Conservation (phyloP, 495 filamentous ascomycete genomes). For the Neurospora sp. region DNA sequence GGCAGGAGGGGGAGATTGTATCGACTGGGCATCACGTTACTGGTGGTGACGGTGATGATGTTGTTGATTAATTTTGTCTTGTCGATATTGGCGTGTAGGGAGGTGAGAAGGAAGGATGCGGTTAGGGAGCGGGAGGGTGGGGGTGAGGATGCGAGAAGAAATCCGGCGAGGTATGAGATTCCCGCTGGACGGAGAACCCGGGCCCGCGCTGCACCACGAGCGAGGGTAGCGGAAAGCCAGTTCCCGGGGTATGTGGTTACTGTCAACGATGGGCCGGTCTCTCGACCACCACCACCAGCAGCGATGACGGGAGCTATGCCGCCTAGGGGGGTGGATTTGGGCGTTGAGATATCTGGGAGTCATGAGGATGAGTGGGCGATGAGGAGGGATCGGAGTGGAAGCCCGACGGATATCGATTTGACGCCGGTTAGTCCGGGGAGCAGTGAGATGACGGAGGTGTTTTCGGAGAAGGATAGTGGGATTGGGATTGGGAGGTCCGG, state of each 20-base stretch:
- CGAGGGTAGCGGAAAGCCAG: not conserved
- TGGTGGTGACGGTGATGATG: not conserved
- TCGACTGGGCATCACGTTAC: not conserved
- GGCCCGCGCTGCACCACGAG: not conserved
- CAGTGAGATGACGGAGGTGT: not conserved
- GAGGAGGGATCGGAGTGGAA: not conserved
- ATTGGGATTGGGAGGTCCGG: not conserved
- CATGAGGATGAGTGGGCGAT: not conserved
- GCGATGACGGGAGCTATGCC: not conserved
- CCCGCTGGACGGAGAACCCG: not conserved
- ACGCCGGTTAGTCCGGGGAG: not conserved
- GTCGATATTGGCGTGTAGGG: slow-evolving; percentile 11
- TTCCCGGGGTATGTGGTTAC: not conserved
- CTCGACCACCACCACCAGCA: not conserved
- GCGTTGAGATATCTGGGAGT: not conserved
- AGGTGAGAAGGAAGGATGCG: slow-evolving; percentile 9
- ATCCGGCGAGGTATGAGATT: not conserved
- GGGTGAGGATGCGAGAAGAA: not conserved
- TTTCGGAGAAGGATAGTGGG: not conserved
- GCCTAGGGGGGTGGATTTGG: not conserved
- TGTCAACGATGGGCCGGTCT: not conserved
- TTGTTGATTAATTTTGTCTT: slow-evolving; percentile 11
- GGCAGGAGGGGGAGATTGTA: not conserved
- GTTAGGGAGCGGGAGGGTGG: not conserved
- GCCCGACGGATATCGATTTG: not conserved